These are phyloP conservation scores for Lodderomyces pseudojiufengensis DNA, from an alignment of 1,139 yeast genomes.

Conservation along the genomic window DNA sequence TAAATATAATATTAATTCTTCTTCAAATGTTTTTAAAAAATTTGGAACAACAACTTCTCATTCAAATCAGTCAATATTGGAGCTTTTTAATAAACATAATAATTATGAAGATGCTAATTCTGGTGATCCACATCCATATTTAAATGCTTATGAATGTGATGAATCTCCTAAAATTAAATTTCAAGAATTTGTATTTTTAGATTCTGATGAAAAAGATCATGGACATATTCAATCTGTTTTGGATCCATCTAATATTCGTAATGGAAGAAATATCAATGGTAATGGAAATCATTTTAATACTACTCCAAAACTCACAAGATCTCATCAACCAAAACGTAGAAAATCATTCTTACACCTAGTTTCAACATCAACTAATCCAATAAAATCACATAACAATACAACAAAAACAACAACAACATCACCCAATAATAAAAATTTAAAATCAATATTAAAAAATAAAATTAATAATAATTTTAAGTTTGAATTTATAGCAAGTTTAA, in stretches of 20 bases:
- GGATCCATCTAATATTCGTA: not conserved
- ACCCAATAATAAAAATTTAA: slow-evolving; percentile 3
- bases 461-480: slow-evolving; percentile 20
- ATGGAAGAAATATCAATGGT: too few relatives aligned
- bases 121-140: not conserved
- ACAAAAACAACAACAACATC: slow-evolving; percentile 1
- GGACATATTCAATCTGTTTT: not conserved
- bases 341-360: slow-evolving; percentile 5
- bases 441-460: slow-evolving; percentile 23
- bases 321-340: slow-evolving; percentile 5
- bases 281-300: not conserved
- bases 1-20: slow-evolving; percentile 7
- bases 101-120: not conserved
- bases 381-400: not conserved
- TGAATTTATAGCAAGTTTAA: slow-evolving; percentile 17
- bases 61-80: not conserved
- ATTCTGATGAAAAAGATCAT: not conserved
- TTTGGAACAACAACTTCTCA: not conserved
- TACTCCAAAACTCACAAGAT: not conserved
- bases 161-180: slow-evolving; percentile 2
- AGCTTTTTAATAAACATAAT: too few relatives aligned
- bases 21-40: slow-evolving; percentile 2
- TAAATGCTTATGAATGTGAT: too few relatives aligned
- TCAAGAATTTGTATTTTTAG: not conserved
- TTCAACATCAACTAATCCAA: slow-evolving; percentile 3